Conservation (phyloP, 352 stramenopile species). For the Globisporangium ultimum region DNA sequence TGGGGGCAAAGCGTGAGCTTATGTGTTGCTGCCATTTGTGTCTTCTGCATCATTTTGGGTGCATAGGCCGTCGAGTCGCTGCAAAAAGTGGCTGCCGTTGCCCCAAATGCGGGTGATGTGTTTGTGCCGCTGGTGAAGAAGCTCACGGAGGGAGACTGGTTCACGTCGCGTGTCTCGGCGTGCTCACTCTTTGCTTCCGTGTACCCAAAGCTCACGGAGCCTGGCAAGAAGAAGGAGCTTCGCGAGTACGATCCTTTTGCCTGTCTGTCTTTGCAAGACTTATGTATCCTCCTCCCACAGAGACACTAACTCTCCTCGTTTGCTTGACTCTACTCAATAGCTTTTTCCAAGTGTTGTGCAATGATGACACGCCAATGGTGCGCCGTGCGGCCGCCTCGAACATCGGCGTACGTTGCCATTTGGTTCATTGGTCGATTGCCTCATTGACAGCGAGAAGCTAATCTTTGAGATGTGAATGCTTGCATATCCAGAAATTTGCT, state of each 20-base stretch:
- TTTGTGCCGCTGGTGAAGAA: slow-evolving; percentile 78
- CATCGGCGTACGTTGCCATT: slow-evolving; percentile 46
- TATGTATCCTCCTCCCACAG: not conserved
- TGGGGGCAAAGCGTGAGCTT: not conserved
- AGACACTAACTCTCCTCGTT: not conserved
- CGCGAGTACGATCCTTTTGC: slow-evolving; percentile 58
- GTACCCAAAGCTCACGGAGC: slow-evolving; percentile 60
- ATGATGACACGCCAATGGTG: slow-evolving; percentile 88
- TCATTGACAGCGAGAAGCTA: too few species aligned
- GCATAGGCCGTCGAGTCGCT: slow-evolving; percentile 61
- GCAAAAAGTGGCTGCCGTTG: slow-evolving; percentile 65
- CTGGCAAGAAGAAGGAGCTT: slow-evolving; percentile 72
- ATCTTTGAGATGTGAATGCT: not conserved
- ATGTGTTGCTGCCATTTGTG: not conserved
- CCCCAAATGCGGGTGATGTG: slow-evolving; percentile 58
- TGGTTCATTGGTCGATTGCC: not conserved
- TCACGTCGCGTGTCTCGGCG: slow-evolving; percentile 86
- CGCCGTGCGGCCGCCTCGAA: slow-evolving; percentile 75
- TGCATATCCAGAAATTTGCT: slow-evolving; percentile 54
- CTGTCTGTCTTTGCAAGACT: not conserved
- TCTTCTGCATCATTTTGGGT: not conserved
- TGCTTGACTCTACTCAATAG: slow-evolving; percentile 21
- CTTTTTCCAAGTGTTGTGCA: slow-evolving; percentile 76
- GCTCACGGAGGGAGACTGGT: slow-evolving; percentile 84
- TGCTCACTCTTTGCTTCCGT: slow-evolving; percentile 77